These are phyloP conservation scores for Oldenlandia corymbosa DNA, from an alignment of 257 asterid genomes.

Conservation along the genomic window DNA sequence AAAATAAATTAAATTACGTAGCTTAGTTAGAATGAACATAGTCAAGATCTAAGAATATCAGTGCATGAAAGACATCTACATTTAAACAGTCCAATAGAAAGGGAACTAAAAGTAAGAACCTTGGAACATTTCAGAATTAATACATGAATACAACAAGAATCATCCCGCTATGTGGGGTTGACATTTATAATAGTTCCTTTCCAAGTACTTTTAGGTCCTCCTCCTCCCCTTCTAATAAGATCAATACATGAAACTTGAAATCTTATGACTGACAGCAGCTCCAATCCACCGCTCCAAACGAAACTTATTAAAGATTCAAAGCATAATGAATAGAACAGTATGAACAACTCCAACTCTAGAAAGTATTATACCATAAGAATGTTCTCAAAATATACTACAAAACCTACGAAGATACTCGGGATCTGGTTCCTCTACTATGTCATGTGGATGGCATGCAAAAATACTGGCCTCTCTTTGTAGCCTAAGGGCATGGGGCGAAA, in stretches of 20 bases:
- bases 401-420: conserved; percentile 86
- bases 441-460: conserved; percentile 93
- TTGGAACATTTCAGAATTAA: neutral
- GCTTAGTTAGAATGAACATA: too few species aligned
- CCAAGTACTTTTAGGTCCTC: too few species aligned
- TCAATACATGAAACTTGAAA: too few species aligned
- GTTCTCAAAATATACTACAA: neutral
- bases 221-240: too few species aligned
- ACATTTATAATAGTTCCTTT: too few species aligned
- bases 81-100: neutral
- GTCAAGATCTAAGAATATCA: neutral
- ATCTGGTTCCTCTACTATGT: conserved; percentile 81
- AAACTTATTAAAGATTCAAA: too few species aligned
- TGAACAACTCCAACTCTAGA: neutral
- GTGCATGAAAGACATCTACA: neutral
- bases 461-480: conserved; percentile 57
- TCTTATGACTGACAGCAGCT: neutral
- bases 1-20: too few species aligned
- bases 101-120: neutral
- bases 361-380: neutral
- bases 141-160: too few species aligned
- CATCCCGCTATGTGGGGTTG: too few species aligned
- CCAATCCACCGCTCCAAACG: neutral
- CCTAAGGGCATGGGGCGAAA: conserved; percentile 97
- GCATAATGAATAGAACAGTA: too few species aligned